Percentiles rank a stretch among this genome's conserved stretches.
These are phyloP conservation scores for Solanum hybrid DNA, from an alignment of 305 asterid species.

Conservation along the genomic window DNA sequence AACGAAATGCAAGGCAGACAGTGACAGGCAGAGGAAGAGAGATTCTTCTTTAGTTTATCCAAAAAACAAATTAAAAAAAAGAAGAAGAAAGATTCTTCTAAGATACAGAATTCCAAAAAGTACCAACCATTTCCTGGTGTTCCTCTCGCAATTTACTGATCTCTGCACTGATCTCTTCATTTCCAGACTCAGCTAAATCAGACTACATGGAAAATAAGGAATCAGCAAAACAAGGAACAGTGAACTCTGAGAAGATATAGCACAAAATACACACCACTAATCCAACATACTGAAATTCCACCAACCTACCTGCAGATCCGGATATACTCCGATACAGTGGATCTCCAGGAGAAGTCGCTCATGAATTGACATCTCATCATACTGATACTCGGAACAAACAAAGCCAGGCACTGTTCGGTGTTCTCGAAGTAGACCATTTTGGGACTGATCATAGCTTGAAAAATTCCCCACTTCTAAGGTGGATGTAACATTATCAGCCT, in stretches of 20 bases:
- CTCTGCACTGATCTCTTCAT: conserved; percentile 56
- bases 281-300: conserved; percentile 11
- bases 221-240: conserved; percentile 10
- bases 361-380: conserved; percentile 51
- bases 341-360: conserved; percentile 73
- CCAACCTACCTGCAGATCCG: conserved; percentile 68
- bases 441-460: conserved; percentile 34
- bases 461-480: conserved; percentile 25
- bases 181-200: conserved; percentile 45
- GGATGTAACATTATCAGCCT: conserved; percentile 22
- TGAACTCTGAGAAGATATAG: conserved; percentile 8
- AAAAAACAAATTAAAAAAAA: neutral
- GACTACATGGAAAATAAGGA: conserved; percentile 29
- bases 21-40: neutral
- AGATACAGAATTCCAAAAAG: conserved; percentile 10
- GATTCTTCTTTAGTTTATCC: conserved; percentile 1
- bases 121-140: conserved; percentile 65
- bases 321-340: conserved; percentile 75
- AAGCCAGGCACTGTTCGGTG: conserved; percentile 28
- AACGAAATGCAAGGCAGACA: neutral
- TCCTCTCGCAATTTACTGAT: conserved; percentile 47
- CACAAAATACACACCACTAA: conserved; percentile 7
- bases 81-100: conserved; percentile 3
- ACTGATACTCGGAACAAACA: conserved; percentile 52
- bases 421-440: conserved; percentile 39